These are phyloP conservation scores for Tilletia caries DNA, from an alignment of 1,284 basidiomycete genomes.

Conservation along the genomic window DNA sequence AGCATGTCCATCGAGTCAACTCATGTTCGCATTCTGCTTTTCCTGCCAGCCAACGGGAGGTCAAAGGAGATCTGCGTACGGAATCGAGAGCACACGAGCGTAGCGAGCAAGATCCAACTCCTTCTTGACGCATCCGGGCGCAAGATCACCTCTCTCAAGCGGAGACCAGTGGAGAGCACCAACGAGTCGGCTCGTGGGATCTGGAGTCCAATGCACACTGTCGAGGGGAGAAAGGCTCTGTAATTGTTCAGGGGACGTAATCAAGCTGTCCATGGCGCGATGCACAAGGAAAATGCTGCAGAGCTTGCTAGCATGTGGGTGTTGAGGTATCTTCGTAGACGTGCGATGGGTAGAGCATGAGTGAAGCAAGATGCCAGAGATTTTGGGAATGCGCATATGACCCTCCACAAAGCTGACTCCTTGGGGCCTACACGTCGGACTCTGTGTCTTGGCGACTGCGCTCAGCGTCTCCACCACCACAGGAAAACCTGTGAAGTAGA, in stretches of 20 bases:
- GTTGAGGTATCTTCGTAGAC: too few species aligned
- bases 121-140: slow-evolving; percentile 28
- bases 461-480: slow-evolving; percentile 46
- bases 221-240: not conserved
- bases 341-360: too few species aligned
- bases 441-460: not conserved
- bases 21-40: not conserved
- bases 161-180: slow-evolving; percentile 23
- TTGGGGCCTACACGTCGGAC: too few species aligned
- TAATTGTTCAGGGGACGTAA: not conserved
- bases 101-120: slow-evolving; percentile 22
- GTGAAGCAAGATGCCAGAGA: not conserved
- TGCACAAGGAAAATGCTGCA: not conserved
- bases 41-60: slow-evolving; percentile 23
- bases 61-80: slow-evolving; percentile 26
- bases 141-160: slow-evolving; percentile 25
- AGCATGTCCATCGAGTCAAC: not conserved
- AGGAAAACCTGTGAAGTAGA: slow-evolving; percentile 37
- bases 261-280: not conserved
- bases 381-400: not conserved
- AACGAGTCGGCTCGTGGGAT: slow-evolving; percentile 30
- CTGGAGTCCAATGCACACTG: slow-evolving; percentile 31
- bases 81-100: slow-evolving; percentile 19
- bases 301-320: too few species aligned
- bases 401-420: too few species aligned